Evolutionary conservation across 257 asterid species (phyloP).

Genomic region (Phtheirospermum japonicum): DNA sequence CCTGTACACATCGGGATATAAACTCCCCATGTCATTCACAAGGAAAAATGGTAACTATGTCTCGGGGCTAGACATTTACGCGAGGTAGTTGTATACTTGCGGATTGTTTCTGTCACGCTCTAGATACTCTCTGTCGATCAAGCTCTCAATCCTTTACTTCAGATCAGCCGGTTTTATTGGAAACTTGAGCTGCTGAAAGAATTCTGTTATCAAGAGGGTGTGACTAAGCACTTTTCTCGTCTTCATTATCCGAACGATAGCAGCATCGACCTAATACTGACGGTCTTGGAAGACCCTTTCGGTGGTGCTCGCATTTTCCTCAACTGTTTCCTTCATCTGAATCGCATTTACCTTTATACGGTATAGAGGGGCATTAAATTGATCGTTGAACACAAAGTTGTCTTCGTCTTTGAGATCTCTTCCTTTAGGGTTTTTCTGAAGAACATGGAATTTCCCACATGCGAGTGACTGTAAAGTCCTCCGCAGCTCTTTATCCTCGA

Average conservation of each 20-base stretch:
- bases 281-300: conserved; percentile 89
- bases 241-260: conserved; percentile 87
- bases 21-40: conserved; percentile 30
- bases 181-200: conserved; percentile 76
- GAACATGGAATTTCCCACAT: conserved; percentile 78
- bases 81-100: conserved; percentile 73
- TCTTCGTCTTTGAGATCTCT: conserved; percentile 54
- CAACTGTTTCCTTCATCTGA: conserved; percentile 86
- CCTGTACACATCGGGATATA: conserved; percentile 43
- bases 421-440: conserved; percentile 52
- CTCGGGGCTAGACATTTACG: conserved; percentile 37
- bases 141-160: conserved; percentile 81
- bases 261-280: conserved; percentile 86
- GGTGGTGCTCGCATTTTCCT: conserved; percentile 78
- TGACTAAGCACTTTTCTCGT: conserved; percentile 81
- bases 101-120: conserved; percentile 74
- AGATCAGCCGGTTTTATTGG: conserved; percentile 79
- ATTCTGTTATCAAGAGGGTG: conserved; percentile 74
- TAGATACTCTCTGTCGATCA: conserved; percentile 72
- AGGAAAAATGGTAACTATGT: background rate
- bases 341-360: conserved; percentile 90
- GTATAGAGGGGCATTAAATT: conserved; percentile 73
- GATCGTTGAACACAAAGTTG: conserved; percentile 58
- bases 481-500: conserved; percentile 74
- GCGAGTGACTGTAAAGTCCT: conserved; percentile 84